Percentiles rank a stretch among this genome's conserved stretches.
These are phyloP conservation scores for Lathyrus aphaca DNA, from an alignment of 306 rosid genomes.

Conservation along the genomic window DNA sequence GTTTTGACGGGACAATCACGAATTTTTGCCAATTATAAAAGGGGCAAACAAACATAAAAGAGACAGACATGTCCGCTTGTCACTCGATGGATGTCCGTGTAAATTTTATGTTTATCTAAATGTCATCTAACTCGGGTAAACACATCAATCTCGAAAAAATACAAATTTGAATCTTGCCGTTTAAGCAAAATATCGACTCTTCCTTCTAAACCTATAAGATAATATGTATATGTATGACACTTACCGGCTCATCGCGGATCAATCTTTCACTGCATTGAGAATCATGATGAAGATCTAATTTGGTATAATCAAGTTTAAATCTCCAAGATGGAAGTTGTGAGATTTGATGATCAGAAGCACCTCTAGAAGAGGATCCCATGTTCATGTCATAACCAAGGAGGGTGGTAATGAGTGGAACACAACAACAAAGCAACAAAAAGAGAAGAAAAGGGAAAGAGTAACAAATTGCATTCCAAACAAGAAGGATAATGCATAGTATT, in stretches of 20 bases:
- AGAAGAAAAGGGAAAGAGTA: slow-evolving; percentile 92
- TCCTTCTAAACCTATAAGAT: background rate
- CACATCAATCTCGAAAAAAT: too few relatives aligned
- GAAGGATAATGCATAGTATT: slow-evolving; percentile 65
- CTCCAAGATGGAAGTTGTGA: slow-evolving; percentile 71
- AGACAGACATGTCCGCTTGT: too few relatives aligned
- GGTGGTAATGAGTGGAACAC: slow-evolving; percentile 71
- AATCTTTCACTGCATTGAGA: slow-evolving; percentile 43
- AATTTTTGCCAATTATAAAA: too few relatives aligned
- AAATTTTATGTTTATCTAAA: background rate
- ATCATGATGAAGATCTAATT: slow-evolving; percentile 40
- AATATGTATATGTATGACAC: slow-evolving; percentile 32
- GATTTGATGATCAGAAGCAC: slow-evolving; percentile 86
- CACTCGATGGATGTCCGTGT: too few relatives aligned
- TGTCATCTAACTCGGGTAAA: background rate
- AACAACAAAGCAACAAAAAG: slow-evolving; percentile 79
- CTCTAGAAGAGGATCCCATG: slow-evolving; percentile 65
- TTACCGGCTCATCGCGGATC: slow-evolving; percentile 71
- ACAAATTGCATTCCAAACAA: slow-evolving; percentile 85
- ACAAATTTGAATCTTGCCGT: too few relatives aligned
- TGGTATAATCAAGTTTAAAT: slow-evolving; percentile 45
- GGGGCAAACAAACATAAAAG: too few relatives aligned
- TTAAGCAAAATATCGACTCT: background rate
- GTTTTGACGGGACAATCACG: rapidly evolving
- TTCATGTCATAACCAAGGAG: slow-evolving; percentile 84